Conservation (phyloP, 257 asterid species). For the Gentiana straminea region DNA sequence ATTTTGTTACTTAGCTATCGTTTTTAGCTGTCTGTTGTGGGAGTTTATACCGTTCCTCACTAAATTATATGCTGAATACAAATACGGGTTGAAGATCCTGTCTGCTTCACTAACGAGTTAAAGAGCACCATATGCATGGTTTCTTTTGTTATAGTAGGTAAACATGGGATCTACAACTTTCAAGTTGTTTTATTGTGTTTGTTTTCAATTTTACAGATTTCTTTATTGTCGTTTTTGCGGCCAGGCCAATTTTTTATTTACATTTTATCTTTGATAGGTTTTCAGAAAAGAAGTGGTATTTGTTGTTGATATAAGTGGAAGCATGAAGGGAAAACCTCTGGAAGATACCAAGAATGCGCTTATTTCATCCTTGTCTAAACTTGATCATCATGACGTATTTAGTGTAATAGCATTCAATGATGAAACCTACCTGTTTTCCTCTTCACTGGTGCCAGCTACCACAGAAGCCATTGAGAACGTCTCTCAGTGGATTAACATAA, state of each 20-base stretch:
- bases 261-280: conserved; percentile 15
- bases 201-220: background rate
- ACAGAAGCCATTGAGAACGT: conserved; percentile 19
- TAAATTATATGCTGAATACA: too few relatives aligned
- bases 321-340: conserved; percentile 33
- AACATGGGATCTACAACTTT: background rate
- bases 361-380: conserved; percentile 25
- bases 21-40: too few relatives aligned
- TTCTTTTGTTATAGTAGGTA: too few relatives aligned
- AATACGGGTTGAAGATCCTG: too few relatives aligned
- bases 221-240: background rate
- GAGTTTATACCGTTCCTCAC: too few relatives aligned
- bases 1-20: too few relatives aligned
- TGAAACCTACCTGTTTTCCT: conserved; percentile 23
- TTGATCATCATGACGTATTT: conserved; percentile 27
- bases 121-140: too few relatives aligned
- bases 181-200: background rate
- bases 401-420: conserved; percentile 29
- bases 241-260: too few relatives aligned
- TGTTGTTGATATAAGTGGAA: conserved; percentile 40
- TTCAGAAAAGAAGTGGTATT: conserved; percentile 33
- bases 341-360: conserved; percentile 35
- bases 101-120: too few relatives aligned
- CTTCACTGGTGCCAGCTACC: conserved; percentile 30
- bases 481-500: conserved; percentile 30